Base-by-base conservation (phyloP, 306 rosid species). In the Malus asiatica region DNA sequence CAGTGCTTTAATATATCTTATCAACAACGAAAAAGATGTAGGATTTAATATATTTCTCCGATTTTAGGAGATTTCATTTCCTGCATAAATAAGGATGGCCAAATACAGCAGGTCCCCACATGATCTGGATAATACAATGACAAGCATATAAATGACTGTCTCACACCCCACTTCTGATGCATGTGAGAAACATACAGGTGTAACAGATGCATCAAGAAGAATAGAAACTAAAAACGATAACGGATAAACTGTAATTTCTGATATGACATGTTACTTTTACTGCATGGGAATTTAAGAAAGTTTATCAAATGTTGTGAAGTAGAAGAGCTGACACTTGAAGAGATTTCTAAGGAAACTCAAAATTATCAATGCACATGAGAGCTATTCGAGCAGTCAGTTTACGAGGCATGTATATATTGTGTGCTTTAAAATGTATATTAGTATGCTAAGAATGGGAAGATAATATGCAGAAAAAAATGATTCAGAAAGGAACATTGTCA, bases 101-200 rank as follows among this genome's bases (percentile, higher is more conserved):
- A 29, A 19, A 45, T 51, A 61, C 78, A 62, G 61, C 70, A 74
- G 78, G 70, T 46, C 78, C 77, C 70, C 70, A 73, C 77, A 74
- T 61, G 70, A 25, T 74, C 61, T 45, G 70, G 70, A 74, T 74
- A 74, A 19, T 62, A 44, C 78, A 74, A 30, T 14, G 77, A 62
- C 70, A 62, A 62, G 61, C 61, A 45, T 12, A 74, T 63, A 74
- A 62, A 74, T 63, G 78, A 62, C 11, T 8, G 46, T 74, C 78
- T 44, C 45, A 20, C 78, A 45, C 61, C 78, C 70, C 55, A 63
- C 60, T 62, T 45, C 13, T 46, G 70, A 62, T 20, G 61, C 70
- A 62, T 63, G 78, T 46, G 78, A 74, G 70, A 53, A 27, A 44
- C 61, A 29, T 74, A 45, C 48, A 29, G 77, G 77, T 45, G 32